Base-by-base conservation (phyloP, 1,284 basidiomycete genomes). In the Coniferiporia weirii region DNA sequence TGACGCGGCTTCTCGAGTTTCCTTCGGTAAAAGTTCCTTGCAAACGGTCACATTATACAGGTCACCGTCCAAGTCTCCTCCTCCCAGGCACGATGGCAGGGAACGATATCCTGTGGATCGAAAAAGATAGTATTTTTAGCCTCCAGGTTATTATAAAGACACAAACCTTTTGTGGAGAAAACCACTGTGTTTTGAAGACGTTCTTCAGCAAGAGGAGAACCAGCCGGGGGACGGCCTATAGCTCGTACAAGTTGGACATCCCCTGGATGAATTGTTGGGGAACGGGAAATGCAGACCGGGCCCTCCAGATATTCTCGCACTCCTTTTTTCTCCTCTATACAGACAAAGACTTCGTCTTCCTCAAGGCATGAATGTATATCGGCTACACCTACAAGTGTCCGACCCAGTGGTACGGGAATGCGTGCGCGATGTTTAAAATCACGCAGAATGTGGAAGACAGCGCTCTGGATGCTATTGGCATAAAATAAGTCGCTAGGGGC, bases 381-480 rank as follows among this genome's bases (percentile, higher is more conserved):
- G 1, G 85, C 84, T 4, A 89, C 79, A 0, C 87, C 87, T 3
- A 88, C 85, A 1, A 89, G 67, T 0, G 83, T 88, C 75, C 79
- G 85, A 2, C 79, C 81, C 70, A 13, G 12, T 0, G 79, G 79
- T 5, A 90, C 74, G 9, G 83, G 84, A 51, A 90, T 89, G 7
- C 86, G 77, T 1, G 85, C 85, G 55, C 79, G 79, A 59, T 83
- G 79, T 65, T 89, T 90, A 19, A 89, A 74, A 56, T 83, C 76
- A 54, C 86, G 77, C 5, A 89, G 73, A n/a, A 85, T 75, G 64
- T 89, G 82, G 63, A 84, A 75, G 36, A 80, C 71, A 7, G 81
- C 76, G 63, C 78, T 79, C 46, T 79, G 72, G 64, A 84, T 70
- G 67, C 81, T 75, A 48, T 76, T 75, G 17, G 72, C 61, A 67